Evolutionary conservation across 2,329 filamentous ascomycete species (phyloP).

Genomic region (Eutypella sp.): DNA sequence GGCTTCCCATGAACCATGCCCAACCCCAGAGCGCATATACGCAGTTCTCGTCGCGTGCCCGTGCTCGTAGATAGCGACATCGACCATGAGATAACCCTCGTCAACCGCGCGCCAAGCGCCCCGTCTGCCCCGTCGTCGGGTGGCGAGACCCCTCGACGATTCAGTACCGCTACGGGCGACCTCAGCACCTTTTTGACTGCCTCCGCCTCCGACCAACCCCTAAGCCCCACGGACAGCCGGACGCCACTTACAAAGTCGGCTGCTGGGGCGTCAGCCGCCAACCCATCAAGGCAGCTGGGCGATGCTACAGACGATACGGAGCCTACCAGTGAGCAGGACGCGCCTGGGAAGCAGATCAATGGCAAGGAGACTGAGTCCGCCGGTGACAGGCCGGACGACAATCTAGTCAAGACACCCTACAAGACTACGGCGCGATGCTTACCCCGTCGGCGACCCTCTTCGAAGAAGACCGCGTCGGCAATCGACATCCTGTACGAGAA

Average conservation of each 20-base stretch:
- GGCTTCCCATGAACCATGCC: slow-evolving; percentile 33
- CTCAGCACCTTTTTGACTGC: slow-evolving; percentile 10
- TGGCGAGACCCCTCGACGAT: slow-evolving; percentile 2
- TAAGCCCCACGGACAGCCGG: slow-evolving; percentile 18
- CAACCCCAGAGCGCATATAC: slow-evolving; percentile 29
- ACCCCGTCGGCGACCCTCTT: slow-evolving; percentile 3
- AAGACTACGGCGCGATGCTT: slow-evolving; percentile 4
- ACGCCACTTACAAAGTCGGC: slow-evolving; percentile 14
- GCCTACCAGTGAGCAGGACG: slow-evolving; percentile 10
- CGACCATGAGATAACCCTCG: slow-evolving; percentile 66
- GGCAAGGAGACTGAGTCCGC: slow-evolving; percentile 1
- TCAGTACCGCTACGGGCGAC: slow-evolving; percentile 10
- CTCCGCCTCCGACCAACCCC: slow-evolving; percentile 14
- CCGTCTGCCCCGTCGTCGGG: slow-evolving; percentile 19
- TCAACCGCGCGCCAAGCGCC: too few relatives aligned
- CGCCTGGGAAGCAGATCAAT: slow-evolving; percentile 4
- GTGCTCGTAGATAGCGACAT: slow-evolving; percentile 57
- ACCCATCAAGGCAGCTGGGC: slow-evolving; percentile 5
- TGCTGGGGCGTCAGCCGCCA: slow-evolving; percentile 3
- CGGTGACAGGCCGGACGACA: slow-evolving; percentile 3
- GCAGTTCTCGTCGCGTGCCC: slow-evolving; percentile 50
- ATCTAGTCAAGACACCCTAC: slow-evolving; percentile 2
- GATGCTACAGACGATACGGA: slow-evolving; percentile 9
- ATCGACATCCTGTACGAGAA: slow-evolving; percentile 95
- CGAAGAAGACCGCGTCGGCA: slow-evolving; percentile 41